Base-by-base conservation (phyloP, 2,329 filamentous ascomycete genomes). In the Malbranchea cinnamomea region DNA sequence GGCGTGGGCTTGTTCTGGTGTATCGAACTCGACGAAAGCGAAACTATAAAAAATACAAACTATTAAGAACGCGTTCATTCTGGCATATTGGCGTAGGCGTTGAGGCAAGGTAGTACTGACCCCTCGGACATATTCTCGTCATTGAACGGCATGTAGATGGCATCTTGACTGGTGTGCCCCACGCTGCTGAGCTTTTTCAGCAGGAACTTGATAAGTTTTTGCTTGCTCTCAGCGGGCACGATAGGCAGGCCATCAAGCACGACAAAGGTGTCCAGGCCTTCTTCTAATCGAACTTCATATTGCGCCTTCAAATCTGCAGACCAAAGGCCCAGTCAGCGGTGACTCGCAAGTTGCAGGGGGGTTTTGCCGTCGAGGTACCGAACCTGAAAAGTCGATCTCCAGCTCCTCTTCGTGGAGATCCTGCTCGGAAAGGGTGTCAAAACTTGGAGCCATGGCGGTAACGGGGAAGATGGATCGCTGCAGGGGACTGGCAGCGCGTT, bases 21-120 rank as follows among this genome's bases (percentile, higher is more conserved):
- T 84, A 39, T 83, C 78, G 60, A 87, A 98, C 57, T 98, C 89
- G 47, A 98, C 84, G 52, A 98, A 98, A 35, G 89, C 89, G 52
- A 91, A 98, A 41, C 84, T 92, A 44, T 12, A 4, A 26, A 29
- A 16, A 23, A 5, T 14, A 25, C 11, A 28, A n/a, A n/a, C n/a
- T n/a, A n/a, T n/a, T n/a, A n/a, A n/a, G n/a, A n/a, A n/a, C n/a
- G n/a, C n/a, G n/a, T n/a, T n/a, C n/a, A n/a, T n/a, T n/a, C n/a
- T n/a, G n/a, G n/a, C n/a, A n/a, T n/a, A n/a, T n/a, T n/a, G n/a
- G n/a, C n/a, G 25, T 12, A 28, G 28, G 20, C 9, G 3, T 11
- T 22, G 20, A 16, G 14, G 18, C n/a, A n/a, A n/a, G n/a, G n/a
- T n/a, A n/a, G n/a, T 34, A 60, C 71, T 43, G 68, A 92, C 83